Base-by-base conservation (phyloP, 352 stramenopile genomes). In the Pythium graminicola region DNA sequence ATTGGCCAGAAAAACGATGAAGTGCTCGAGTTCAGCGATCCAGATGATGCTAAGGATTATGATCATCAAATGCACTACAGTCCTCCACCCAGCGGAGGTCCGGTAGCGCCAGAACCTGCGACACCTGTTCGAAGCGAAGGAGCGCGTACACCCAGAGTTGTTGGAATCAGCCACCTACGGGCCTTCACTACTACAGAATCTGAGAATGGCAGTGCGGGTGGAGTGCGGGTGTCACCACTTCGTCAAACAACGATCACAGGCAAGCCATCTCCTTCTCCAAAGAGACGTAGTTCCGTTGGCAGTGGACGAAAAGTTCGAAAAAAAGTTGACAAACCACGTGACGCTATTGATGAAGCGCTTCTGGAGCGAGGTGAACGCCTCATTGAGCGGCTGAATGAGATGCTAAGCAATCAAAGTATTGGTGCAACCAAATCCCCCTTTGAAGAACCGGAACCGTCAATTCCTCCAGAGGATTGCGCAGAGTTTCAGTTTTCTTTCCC, bases 51-150 rank as follows among this genome's bases (percentile, higher is more conserved):
- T 6, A 33, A 29, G 17, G 48, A 29, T 1, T 43, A 46, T 28
- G 41, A 65, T 33, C 54, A 63, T 19, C 63, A 76, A 9, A 73
- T 76, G 64, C 73, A 84, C 36, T 84, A 74, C 49, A 86, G 76
- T 52, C 76, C 76, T 14, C 69, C 78, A 29, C 73, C 70, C 61
- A 62, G 69, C 23, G 72, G 31, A 26, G 35, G 23, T 1, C 41
- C 29, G 5, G 19, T 40, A 19, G 17, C 45, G 4, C 40, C 36
- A 17, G 38, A 62, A 26, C 46, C 40, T 6, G 23, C 28, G 8
- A 52, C 46, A 16, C 48, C 55, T 24, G 40, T 51, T 31, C 54
- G 45, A 16, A 29, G n/a, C 19, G 13, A 23, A 13, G 31, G 11
- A 11, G 16, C 13, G 16, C 44, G 45, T 26, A 43, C 32, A 17